Conservation (phyloP, 2,329 filamentous ascomycete species). For the Furcasterigmium furcatum region DNA sequence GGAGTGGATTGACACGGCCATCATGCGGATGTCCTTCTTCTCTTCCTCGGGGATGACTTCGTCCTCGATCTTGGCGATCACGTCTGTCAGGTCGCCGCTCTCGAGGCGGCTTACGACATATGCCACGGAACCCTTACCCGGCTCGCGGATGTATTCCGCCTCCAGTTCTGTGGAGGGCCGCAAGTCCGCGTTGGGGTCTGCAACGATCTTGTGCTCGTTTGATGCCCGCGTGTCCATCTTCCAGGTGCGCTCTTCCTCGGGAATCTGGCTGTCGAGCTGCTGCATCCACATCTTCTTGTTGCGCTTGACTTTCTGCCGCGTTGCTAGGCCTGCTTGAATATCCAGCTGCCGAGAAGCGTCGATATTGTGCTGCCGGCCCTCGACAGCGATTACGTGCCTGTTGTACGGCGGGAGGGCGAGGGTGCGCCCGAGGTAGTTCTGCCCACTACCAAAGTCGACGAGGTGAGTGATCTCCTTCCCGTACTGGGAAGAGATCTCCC, state of each 20-base stretch:
- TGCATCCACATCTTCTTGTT: constrained; percentile 78
- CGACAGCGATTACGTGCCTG: constrained; percentile 83
- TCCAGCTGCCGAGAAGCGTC: constrained; percentile 81
- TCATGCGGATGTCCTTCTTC: constrained; percentile 49
- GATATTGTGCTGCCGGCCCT: constrained; percentile 84
- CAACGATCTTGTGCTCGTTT: constrained; percentile 27
- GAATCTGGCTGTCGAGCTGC: constrained; percentile 38
- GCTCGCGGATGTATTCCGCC: constrained; percentile 50
- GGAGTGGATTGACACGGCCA: constrained; percentile 94
- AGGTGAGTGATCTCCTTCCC: constrained; percentile 72
- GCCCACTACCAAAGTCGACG: constrained; percentile 93
- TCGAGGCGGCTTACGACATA: constrained; percentile 75
- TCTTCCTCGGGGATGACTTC: constrained; percentile 24
- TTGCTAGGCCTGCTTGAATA: constrained; percentile 71
- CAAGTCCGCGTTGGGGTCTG: constrained; percentile 32
- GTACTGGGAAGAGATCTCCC: constrained; percentile 52
- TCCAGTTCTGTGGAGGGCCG: constrained; percentile 47
- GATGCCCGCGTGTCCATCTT: no score
- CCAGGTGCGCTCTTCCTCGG: constrained; percentile 36
- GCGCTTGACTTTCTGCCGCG: constrained; percentile 68
- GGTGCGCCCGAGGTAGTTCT: constrained; percentile 90
- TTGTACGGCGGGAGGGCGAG: constrained; percentile 85
- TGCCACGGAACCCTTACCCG: constrained; percentile 68
- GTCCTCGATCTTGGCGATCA: constrained; percentile 60
- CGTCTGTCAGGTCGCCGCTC: constrained; percentile 66